phyloP scores from a whole-genome alignment of 2,329 filamentous ascomycete genomes.

The Diaporthe citrichinensis region DNA sequence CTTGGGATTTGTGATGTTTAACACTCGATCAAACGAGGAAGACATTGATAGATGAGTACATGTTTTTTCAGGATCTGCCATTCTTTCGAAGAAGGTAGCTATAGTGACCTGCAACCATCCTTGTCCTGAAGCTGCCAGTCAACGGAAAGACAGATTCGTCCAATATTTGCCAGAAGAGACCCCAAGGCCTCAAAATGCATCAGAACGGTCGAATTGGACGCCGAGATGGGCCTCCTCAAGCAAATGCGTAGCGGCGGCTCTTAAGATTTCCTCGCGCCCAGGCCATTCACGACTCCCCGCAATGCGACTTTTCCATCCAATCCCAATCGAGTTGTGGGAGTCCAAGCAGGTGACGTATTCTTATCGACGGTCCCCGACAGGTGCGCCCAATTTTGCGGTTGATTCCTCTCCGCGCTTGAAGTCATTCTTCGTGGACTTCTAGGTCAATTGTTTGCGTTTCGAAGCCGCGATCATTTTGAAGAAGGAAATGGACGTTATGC shows the following conservation, averaged over 20 bases:
- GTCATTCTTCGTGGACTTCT: too few species aligned
- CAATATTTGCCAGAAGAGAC: not conserved
- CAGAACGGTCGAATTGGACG: not conserved
- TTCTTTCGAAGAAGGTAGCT: not conserved
- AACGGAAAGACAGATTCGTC: not conserved
- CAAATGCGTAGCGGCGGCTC: not conserved
- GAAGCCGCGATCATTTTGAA: too few species aligned
- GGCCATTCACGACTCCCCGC: not conserved
- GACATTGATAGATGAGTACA: accelerated
- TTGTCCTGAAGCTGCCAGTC: not conserved
- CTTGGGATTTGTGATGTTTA: not conserved
- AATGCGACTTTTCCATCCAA: too few species aligned
- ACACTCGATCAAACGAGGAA: not conserved
- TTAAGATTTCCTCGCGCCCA: not conserved
- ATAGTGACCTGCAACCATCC: not conserved
- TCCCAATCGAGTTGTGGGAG: too few species aligned
- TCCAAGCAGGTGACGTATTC: too few species aligned
- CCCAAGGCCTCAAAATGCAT: not conserved
- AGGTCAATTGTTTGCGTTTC: not conserved
- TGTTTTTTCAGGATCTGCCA: not conserved
- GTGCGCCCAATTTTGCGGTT: too few species aligned
- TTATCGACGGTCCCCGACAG: too few species aligned
- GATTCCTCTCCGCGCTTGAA: too few species aligned
- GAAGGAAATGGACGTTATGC: not conserved
- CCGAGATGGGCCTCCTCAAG: not conserved